Conservation (phyloP, 306 rosid genomes). For the Rosa chinensis region DNA sequence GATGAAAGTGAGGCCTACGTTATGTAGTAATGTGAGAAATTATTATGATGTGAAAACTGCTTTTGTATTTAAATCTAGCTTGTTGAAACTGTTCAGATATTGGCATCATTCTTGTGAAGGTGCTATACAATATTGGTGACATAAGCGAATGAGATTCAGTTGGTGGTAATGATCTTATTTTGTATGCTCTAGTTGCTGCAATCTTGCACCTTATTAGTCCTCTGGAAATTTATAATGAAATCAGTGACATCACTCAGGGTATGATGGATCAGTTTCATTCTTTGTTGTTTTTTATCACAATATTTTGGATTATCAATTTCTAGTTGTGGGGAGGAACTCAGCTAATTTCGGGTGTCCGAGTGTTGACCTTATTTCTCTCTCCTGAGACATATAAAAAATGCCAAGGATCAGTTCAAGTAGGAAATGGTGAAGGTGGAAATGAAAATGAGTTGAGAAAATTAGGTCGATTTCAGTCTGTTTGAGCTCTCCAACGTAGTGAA, state of each 20-base stretch:
- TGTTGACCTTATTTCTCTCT: not conserved
- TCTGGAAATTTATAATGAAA: constrained; percentile 13
- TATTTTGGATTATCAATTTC: not conserved
- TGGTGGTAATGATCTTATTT: constrained; percentile 42
- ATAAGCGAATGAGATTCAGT: constrained; percentile 42
- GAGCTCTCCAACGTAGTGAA: too few relatives aligned
- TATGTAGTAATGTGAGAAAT: constrained; percentile 38
- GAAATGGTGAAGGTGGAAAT: not conserved
- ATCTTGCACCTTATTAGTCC: not conserved
- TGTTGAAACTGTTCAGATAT: constrained; percentile 10
- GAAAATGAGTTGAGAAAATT: not conserved
- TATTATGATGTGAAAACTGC: constrained; percentile 26
- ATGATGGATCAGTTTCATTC: constrained; percentile 1
- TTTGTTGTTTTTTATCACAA: not conserved
- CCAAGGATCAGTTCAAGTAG: not conserved
- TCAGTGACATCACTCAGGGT: not conserved
- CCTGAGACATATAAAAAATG: not conserved
- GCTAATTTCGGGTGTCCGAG: not conserved
- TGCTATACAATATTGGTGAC: constrained; percentile 34
- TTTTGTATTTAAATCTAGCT: constrained; percentile 15
- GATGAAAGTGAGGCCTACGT: constrained; percentile 36
- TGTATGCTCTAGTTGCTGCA: constrained; percentile 25
- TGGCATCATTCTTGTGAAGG: constrained; percentile 29
- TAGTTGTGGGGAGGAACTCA: constrained; percentile 2
- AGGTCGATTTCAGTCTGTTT: not conserved